Evolutionary conservation across 1,284 basidiomycete species (phyloP).

Genomic region (Vanrija pseudolonga): DNA sequence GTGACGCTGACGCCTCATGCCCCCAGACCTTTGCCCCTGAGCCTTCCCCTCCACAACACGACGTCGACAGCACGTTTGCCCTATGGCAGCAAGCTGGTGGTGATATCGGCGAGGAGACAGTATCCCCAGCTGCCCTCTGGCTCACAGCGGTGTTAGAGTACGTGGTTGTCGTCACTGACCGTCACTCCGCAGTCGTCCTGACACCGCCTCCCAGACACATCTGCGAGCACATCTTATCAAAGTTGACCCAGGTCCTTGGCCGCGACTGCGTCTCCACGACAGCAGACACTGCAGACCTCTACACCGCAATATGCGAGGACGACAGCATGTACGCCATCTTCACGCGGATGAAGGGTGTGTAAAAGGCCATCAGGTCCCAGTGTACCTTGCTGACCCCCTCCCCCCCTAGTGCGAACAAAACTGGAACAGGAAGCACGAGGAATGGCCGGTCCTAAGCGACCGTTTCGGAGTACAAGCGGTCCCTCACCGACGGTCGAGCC

Average conservation of each 20-base stretch:
- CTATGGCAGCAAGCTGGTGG: conserved; percentile 42
- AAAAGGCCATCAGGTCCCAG: neutral
- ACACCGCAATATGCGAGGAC: conserved; percentile 81
- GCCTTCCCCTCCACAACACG: conserved; percentile 1
- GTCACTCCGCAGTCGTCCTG: neutral
- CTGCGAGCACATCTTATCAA: conserved; percentile 59
- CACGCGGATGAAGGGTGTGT: conserved; percentile 74
- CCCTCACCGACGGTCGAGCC: no score
- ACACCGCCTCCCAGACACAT: conserved; percentile 57
- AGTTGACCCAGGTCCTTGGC: conserved; percentile 74
- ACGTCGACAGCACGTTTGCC: conserved; percentile 5
- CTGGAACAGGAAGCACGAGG: neutral
- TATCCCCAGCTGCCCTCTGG: conserved; percentile 81
- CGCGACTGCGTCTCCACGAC: conserved; percentile 68
- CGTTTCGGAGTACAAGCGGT: no score
- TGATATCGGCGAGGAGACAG: conserved; percentile 32
- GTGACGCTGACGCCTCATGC: neutral
- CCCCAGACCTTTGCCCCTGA: conserved; percentile 39
- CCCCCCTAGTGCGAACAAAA: neutral
- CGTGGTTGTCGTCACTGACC: conserved; percentile 44
- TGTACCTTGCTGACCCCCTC: no score
- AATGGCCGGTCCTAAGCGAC: no score
- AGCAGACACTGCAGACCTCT: conserved; percentile 74
- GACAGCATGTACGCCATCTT: conserved; percentile 75
- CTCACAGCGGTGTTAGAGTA: conserved; percentile 89